phyloP scores from a whole-genome alignment of 2,329 filamentous ascomycete species.

The Biscogniauxia sp. region DNA sequence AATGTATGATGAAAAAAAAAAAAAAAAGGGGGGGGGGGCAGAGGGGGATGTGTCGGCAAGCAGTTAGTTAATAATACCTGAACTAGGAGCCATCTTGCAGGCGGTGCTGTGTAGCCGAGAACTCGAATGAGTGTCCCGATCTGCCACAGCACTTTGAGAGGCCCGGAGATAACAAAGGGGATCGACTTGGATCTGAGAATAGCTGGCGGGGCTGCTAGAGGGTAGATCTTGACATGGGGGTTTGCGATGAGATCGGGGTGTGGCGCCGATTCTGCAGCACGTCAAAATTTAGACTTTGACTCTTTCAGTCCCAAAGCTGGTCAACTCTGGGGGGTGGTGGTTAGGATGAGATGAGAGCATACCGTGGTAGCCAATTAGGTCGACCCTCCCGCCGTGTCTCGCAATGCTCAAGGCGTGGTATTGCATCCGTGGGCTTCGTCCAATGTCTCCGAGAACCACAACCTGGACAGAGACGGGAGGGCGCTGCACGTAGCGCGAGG shows the following conservation, averaged over 20 bases:
- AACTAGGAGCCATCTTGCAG: constrained; percentile 81
- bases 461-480: constrained; percentile 62
- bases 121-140: constrained; percentile 67
- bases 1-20: constrained; percentile 17
- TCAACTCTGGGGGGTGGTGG: neutral
- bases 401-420: constrained; percentile 95
- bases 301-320: neutral
- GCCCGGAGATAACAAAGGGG: constrained; percentile 75
- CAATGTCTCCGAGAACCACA: constrained; percentile 91
- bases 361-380: constrained; percentile 88
- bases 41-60: too few relatives aligned
- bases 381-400: constrained; percentile 74
- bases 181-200: constrained; percentile 66
- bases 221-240: constrained; percentile 66
- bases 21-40: neutral
- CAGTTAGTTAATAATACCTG: constrained; percentile 50
- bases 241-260: constrained; percentile 74
- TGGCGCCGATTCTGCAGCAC: constrained; percentile 65
- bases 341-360: constrained; percentile 16
- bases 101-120: constrained; percentile 70
- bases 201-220: constrained; percentile 66
- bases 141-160: constrained; percentile 85
- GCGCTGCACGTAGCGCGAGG: constrained; percentile 37
- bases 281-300: too few relatives aligned
- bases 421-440: constrained; percentile 95